Evolutionary conservation across 176 grass and related monocot genomes (phyloP).

Genomic region (Chrysopogon serrulatus): DNA sequence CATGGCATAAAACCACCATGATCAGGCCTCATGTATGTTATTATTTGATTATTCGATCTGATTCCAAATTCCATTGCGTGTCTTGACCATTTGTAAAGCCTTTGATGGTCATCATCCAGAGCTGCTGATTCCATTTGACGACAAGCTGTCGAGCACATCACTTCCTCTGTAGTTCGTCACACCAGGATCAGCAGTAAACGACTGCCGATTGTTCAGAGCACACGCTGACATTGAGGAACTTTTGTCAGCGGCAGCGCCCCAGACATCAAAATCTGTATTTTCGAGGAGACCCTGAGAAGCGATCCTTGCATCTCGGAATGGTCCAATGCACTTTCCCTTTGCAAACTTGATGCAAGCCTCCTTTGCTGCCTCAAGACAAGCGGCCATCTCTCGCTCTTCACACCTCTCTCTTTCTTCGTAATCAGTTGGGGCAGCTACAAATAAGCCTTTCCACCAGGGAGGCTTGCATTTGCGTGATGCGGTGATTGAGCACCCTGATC

Average conservation of each 20-base stretch:
- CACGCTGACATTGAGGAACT: neutral
- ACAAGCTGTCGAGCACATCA: conserved; percentile 36
- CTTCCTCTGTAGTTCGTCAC: conserved; percentile 44
- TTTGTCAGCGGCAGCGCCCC: neutral
- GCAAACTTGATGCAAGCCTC: conserved; percentile 61
- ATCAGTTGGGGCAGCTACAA: conserved; percentile 36
- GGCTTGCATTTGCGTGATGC: conserved; percentile 79
- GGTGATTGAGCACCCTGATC: conserved; percentile 71
- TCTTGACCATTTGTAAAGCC: neutral
- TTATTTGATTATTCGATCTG: neutral
- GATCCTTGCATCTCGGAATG: conserved; percentile 77
- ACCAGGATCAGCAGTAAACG: neutral
- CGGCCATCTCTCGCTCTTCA: conserved; percentile 61
- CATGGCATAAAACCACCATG: neutral
- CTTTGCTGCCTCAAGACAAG: conserved; percentile 51
- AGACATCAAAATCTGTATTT: conserved; percentile 37
- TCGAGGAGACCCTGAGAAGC: conserved; percentile 21
- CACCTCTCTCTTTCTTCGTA: conserved; percentile 57
- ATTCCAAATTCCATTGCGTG: neutral
- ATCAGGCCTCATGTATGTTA: neutral
- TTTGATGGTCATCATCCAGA: neutral
- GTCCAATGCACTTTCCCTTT: conserved; percentile 53
- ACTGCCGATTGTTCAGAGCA: neutral
- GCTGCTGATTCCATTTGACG: neutral
- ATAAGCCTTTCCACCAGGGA: conserved; percentile 77